phyloP scores from a whole-genome alignment of 1,284 basidiomycete genomes.

The Flammula alnicola region DNA sequence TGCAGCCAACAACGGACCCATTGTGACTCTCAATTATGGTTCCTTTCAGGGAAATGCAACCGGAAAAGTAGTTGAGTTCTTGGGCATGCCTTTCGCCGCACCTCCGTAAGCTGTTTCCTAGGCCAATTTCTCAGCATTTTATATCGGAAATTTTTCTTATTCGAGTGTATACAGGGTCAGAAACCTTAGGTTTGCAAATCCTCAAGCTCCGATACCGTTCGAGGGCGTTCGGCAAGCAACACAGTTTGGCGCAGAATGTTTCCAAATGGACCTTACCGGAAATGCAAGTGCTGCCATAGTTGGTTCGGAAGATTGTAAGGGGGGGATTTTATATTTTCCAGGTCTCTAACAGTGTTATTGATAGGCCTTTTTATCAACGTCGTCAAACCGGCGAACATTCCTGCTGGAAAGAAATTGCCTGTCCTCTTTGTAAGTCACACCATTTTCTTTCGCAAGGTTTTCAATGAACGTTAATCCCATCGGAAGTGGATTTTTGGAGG shows the following conservation, averaged over 20 bases:
- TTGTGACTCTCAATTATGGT: slow-evolving; percentile 20
- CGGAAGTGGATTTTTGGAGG: slow-evolving; percentile 27
- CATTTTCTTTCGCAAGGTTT: not conserved
- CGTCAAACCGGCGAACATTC: slow-evolving; percentile 22
- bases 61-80: slow-evolving; percentile 16
- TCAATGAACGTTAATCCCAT: not conserved
- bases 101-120: slow-evolving; percentile 23
- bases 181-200: slow-evolving; percentile 19
- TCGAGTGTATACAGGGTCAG: slow-evolving; percentile 23
- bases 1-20: slow-evolving; percentile 13
- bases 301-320: slow-evolving; percentile 22
- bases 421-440: slow-evolving; percentile 24
- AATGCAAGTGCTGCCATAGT: not conserved
- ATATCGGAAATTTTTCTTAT: not conserved
- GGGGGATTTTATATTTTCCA: not conserved
- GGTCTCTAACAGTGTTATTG: not conserved
- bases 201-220: slow-evolving; percentile 16
- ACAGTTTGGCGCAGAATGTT: slow-evolving; percentile 23
- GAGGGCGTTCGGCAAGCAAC: slow-evolving; percentile 20
- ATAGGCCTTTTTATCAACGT: slow-evolving; percentile 30
- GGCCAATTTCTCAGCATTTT: not conserved
- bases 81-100: slow-evolving; percentile 29
- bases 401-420: slow-evolving; percentile 20
- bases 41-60: slow-evolving; percentile 21
- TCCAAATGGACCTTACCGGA: slow-evolving; percentile 14